phyloP scores from a whole-genome alignment of 169 alveolate genomes.

The Plasmodium berghei region DNA sequence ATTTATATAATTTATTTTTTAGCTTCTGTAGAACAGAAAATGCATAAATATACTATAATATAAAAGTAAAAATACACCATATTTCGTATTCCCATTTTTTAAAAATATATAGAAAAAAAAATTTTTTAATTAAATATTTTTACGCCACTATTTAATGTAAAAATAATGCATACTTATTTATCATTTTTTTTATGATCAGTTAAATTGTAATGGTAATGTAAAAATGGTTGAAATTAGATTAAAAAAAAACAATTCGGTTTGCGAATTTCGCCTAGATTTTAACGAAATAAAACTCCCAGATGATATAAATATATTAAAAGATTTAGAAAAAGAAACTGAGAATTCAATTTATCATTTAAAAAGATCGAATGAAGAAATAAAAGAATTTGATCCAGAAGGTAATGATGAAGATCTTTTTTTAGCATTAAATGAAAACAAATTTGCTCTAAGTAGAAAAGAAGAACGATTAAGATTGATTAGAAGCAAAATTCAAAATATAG shows the following conservation, averaged over 20 bases:
- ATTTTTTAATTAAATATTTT: too few species aligned
- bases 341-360: constrained; percentile 64
- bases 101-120: too few species aligned
- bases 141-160: too few species aligned
- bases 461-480: constrained; percentile 30
- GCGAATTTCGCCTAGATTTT: constrained; percentile 54
- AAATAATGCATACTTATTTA: not conserved
- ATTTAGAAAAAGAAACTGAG: constrained; percentile 53
- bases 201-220: too few species aligned
- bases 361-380: constrained; percentile 69
- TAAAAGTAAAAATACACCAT: too few species aligned
- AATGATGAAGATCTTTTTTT: constrained; percentile 48
- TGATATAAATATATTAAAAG: constrained; percentile 54
- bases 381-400: constrained; percentile 53
- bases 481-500: constrained; percentile 23
- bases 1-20: too few species aligned
- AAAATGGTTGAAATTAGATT: constrained; percentile 61
- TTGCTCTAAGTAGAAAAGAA: constrained; percentile 53
- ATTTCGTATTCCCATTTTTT: too few species aligned
- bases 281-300: constrained; percentile 61
- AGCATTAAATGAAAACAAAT: constrained; percentile 67
- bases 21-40: too few species aligned
- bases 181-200: too few species aligned
- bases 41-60: too few species aligned
- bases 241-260: constrained; percentile 27